Evolutionary conservation across 1,284 basidiomycete species (phyloP).

Genomic region (Neonothopanus nambi): DNA sequence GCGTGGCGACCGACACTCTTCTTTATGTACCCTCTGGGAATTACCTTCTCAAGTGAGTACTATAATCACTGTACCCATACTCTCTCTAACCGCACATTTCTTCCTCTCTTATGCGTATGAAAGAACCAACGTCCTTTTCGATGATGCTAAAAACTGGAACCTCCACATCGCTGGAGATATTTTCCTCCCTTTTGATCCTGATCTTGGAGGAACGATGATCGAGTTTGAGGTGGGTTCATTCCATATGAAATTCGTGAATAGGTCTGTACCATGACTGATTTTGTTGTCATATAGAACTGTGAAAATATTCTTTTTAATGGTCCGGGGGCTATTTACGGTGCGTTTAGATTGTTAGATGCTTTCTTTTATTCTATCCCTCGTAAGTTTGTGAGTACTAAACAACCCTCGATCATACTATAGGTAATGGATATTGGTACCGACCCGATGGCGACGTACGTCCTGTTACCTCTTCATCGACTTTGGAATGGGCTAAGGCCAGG

Average conservation of each 20-base stretch:
- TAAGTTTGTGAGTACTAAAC: too few species aligned
- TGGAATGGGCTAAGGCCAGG: background rate
- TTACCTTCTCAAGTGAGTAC: constrained; percentile 16
- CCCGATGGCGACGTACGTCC: constrained; percentile 19
- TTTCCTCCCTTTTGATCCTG: constrained; percentile 18
- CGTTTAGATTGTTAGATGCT: background rate
- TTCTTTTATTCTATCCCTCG: too few species aligned
- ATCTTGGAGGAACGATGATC: constrained; percentile 22
- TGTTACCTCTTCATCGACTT: background rate
- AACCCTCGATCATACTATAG: too few species aligned
- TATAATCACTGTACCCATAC: too few species aligned
- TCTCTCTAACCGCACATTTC: too few species aligned
- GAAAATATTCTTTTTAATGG: constrained; percentile 23
- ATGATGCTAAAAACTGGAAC: constrained; percentile 22
- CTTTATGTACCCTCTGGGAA: constrained; percentile 21
- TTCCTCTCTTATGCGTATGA: too few species aligned
- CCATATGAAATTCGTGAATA: background rate
- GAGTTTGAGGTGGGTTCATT: constrained; percentile 18
- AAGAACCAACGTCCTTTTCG: constrained; percentile 18
- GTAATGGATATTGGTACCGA: constrained; percentile 24
- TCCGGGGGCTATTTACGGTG: constrained; percentile 22
- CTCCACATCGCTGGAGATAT: constrained; percentile 21
- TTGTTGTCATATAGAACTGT: constrained; percentile 17
- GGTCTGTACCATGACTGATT: background rate
- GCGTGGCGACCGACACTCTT: constrained; percentile 16